phyloP scores from a whole-genome alignment of 352 stramenopile genomes.

The Globisporangium splendens region DNA sequence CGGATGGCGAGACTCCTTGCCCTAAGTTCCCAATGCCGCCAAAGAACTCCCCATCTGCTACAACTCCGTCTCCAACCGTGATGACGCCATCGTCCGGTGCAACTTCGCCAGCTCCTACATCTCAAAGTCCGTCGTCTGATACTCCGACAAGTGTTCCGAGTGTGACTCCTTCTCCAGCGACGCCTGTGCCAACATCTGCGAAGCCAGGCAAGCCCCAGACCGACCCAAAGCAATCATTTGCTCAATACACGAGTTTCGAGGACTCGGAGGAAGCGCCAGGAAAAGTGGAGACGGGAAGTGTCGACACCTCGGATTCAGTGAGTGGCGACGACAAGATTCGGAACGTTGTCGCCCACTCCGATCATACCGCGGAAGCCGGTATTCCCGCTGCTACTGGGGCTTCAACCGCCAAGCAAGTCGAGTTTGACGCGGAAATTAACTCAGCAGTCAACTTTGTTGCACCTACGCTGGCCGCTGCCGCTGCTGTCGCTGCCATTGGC shows the following conservation, averaged over 20 bases:
- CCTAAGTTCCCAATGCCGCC: not conserved
- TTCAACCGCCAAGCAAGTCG: too few species aligned
- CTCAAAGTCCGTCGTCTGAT: too few species aligned
- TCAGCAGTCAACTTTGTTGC: not conserved
- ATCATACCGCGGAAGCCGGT: too few species aligned
- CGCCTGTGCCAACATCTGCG: not conserved
- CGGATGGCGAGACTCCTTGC: not conserved
- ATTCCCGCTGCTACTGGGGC: too few species aligned
- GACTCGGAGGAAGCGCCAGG: not conserved
- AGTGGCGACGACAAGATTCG: not conserved
- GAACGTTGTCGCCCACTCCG: too few species aligned
- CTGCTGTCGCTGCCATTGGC: constrained; percentile 1
- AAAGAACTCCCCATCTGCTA: not conserved
- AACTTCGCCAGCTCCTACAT: too few species aligned
- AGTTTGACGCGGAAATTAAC: not conserved
- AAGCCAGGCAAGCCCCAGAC: not conserved
- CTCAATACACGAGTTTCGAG: not conserved
- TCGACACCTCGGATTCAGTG: not conserved
- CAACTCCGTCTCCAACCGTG: not conserved
- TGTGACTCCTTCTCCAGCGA: too few species aligned
- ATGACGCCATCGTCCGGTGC: too few species aligned
- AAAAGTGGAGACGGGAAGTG: not conserved
- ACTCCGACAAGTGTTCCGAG: too few species aligned
- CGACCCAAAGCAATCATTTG: constrained; percentile 5
- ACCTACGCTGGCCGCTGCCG: not conserved